Percentiles rank a stretch among this genome's conserved stretches.
Conservation (phyloP, 495 filamentous ascomycete genomes). For the Saxophila tyrrhenica region DNA sequence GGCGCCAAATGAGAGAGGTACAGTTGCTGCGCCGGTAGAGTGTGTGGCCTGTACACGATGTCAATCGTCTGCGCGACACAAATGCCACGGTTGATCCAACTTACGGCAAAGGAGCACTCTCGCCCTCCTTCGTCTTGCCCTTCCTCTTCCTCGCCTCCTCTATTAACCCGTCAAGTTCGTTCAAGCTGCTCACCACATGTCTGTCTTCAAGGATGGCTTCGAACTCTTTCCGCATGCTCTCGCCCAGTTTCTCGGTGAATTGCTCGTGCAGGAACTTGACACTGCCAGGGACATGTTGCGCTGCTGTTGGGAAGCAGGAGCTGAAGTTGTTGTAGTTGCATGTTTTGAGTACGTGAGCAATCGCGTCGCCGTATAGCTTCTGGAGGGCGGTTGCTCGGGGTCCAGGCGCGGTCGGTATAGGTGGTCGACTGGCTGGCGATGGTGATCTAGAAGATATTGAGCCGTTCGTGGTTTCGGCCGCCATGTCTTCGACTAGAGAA, state of each 20-base stretch:
- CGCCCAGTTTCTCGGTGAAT: slow-evolving; percentile 25
- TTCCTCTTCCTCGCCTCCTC: slow-evolving; percentile 55
- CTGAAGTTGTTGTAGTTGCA: slow-evolving; percentile 70
- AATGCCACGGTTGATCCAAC: slow-evolving; percentile 17
- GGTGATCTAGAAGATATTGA: background rate
- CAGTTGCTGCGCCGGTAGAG: slow-evolving; percentile 54
- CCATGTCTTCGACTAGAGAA: background rate
- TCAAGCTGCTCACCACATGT: slow-evolving; percentile 61
- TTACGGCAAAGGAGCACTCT: slow-evolving; percentile 34
- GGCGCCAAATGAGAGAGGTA: slow-evolving; percentile 61
- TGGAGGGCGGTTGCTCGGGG: slow-evolving; percentile 62
- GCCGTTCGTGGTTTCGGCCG: background rate
- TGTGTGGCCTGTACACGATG: slow-evolving; percentile 51
- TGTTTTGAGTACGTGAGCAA: slow-evolving; percentile 58
- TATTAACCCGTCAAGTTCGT: slow-evolving; percentile 70
- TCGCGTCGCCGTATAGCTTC: slow-evolving; percentile 56
- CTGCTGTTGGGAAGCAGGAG: slow-evolving; percentile 78
- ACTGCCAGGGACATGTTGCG: slow-evolving; percentile 50
- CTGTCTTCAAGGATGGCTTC: slow-evolving; percentile 60
- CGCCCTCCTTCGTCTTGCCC: slow-evolving; percentile 27
- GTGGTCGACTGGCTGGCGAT: slow-evolving; percentile 29
- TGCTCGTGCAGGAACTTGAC: slow-evolving; percentile 26
- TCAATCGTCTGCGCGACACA: too few species aligned
- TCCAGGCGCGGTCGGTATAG: slow-evolving; percentile 53
- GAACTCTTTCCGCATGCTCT: slow-evolving; percentile 48